Conservation (phyloP, 1,139 yeast species). For the Blastobotrys persicus region DNA sequence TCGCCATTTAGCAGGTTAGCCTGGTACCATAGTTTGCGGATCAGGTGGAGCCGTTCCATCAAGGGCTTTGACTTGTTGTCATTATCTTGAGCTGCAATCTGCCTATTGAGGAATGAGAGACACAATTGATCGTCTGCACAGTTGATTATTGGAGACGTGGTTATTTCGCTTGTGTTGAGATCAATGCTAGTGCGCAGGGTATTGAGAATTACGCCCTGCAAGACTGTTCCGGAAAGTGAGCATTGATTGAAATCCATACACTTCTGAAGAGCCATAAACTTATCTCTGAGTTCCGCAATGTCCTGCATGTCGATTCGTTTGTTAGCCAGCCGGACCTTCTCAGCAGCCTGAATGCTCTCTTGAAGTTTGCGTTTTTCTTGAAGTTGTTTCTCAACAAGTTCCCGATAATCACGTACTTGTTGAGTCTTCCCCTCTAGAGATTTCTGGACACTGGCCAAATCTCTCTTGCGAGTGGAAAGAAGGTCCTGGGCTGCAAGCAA, state of each 20-base stretch:
- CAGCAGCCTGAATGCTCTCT: slow-evolving; percentile 19
- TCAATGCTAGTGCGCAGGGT: slow-evolving; percentile 11
- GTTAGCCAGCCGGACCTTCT: slow-evolving; percentile 16
- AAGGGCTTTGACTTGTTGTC: slow-evolving; percentile 3
- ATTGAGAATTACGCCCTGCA: slow-evolving; percentile 8
- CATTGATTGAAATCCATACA: slow-evolving; percentile 12
- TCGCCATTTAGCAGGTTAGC: slow-evolving; percentile 13
- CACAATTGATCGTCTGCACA: neutral
- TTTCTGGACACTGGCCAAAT: slow-evolving; percentile 5
- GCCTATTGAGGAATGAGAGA: neutral
- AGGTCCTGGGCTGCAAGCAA: slow-evolving; percentile 14
- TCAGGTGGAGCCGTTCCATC: neutral
- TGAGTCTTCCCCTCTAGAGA: slow-evolving; percentile 8
- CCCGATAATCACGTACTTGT: slow-evolving; percentile 12
- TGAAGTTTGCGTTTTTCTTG: slow-evolving; percentile 17
- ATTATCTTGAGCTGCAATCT: neutral
- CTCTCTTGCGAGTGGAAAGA: slow-evolving; percentile 13
- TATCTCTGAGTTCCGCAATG: slow-evolving; percentile 13
- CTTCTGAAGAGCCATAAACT: slow-evolving; percentile 10
- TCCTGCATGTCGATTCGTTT: slow-evolving; percentile 18
- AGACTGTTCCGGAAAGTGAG: neutral
- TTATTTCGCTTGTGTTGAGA: slow-evolving; percentile 1
- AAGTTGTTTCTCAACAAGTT: slow-evolving; percentile 13
- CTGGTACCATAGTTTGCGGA: slow-evolving; percentile 15
- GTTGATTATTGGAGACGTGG: neutral